Percentiles rank a stretch among this genome's conserved stretches.
Conservation (phyloP, 208 protist genomes). For the Wallacemonas rigidus region DNA sequence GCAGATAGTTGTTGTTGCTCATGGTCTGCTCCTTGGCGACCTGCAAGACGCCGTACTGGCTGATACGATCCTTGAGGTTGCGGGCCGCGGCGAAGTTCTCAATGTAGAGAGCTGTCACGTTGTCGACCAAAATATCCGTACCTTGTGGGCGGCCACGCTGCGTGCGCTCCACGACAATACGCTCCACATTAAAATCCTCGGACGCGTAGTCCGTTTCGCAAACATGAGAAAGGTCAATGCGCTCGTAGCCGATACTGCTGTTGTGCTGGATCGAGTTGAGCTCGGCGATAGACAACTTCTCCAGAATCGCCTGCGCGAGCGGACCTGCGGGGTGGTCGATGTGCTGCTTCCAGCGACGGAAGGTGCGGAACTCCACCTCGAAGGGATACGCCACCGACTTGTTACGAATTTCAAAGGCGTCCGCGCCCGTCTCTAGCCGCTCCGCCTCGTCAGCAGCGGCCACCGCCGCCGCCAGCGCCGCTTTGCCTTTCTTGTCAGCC, state of each 20-base stretch:
- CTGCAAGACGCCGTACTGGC: constrained; percentile 43
- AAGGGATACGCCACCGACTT: constrained; percentile 88
- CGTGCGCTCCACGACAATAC: constrained; percentile 87
- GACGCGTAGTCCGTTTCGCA: constrained; percentile 80
- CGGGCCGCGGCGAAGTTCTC: constrained; percentile 89
- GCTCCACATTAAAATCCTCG: constrained; percentile 85
- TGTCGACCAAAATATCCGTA: constrained; percentile 79
- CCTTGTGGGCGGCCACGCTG: constrained; percentile 65
- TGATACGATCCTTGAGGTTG: constrained; percentile 61
- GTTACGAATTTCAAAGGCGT: constrained; percentile 48
- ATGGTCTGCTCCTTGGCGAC: constrained; percentile 58
- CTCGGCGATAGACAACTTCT: constrained; percentile 80
- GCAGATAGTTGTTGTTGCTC: constrained; percentile 64
- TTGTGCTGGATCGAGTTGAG: constrained; percentile 78
- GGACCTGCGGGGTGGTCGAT: constrained; percentile 64
- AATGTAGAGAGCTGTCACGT: constrained; percentile 81
- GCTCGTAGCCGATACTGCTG: constrained; percentile 77
- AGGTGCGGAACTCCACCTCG: constrained; percentile 82
- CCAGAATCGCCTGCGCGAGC: constrained; percentile 80
- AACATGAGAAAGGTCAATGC: constrained; percentile 79
- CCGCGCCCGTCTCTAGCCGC: constrained; percentile 13
- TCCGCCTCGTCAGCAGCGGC: constrained; percentile 22
- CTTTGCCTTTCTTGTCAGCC: constrained; percentile 3
- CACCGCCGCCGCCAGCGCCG: constrained; percentile 3
- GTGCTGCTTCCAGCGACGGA: constrained; percentile 81